Conservation (phyloP, 495 filamentous ascomycete genomes). For the Penicillium steckii region DNA sequence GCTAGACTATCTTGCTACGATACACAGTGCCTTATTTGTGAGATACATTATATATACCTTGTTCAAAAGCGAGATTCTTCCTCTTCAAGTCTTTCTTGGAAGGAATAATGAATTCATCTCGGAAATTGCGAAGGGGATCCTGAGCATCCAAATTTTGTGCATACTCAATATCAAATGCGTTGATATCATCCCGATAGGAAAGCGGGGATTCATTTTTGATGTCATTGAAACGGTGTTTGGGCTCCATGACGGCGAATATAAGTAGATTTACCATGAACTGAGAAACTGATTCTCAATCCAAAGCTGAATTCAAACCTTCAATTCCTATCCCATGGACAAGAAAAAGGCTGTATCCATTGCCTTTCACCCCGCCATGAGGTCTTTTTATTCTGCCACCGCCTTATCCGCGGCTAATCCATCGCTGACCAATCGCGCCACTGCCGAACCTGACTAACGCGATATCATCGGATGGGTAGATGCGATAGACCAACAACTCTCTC, state of each 20-base stretch:
- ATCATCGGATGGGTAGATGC: conserved; percentile 21
- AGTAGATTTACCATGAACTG: too few species aligned
- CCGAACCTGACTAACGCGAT: conserved; percentile 32
- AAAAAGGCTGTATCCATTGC: too few species aligned
- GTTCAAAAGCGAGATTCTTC: conserved; percentile 50
- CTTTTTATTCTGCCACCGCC: conserved; percentile 28
- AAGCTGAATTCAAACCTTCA: too few species aligned
- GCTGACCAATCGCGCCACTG: conserved; percentile 34
- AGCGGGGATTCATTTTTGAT: conserved; percentile 33
- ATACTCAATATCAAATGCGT: conserved; percentile 48
- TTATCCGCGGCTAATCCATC: conserved; percentile 23
- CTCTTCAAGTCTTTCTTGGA: conserved; percentile 74
- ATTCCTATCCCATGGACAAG: too few species aligned
- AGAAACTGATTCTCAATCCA: too few species aligned
- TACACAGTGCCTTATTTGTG: too few species aligned
- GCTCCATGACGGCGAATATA: too few species aligned
- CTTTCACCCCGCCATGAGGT: conserved; percentile 11
- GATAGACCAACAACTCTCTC: conserved; percentile 7
- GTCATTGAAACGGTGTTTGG: conserved; percentile 30
- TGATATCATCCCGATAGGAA: conserved; percentile 39
- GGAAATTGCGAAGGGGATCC: conserved; percentile 66
- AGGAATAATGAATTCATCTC: conserved; percentile 81
- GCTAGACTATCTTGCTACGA: background rate
- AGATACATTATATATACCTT: conserved; percentile 29
- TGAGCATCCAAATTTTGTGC: conserved; percentile 64